Percentiles rank a stretch among this genome's conserved stretches.
These are phyloP conservation scores for Komagataella ulmi DNA, from an alignment of 805 yeast species.

Conservation along the genomic window DNA sequence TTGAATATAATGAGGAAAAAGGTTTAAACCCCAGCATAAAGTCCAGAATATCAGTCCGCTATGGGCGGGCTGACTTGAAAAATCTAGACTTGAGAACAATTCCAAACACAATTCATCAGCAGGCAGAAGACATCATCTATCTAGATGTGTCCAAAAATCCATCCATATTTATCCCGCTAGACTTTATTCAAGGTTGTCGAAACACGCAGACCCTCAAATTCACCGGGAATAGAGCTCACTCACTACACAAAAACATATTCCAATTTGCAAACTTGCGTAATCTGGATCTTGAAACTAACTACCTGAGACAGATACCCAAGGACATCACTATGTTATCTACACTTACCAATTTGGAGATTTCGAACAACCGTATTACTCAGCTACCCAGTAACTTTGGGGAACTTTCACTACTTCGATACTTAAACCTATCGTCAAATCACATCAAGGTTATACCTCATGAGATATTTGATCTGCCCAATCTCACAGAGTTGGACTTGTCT, in stretches of 20 bases:
- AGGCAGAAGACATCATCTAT: conserved; percentile 67
- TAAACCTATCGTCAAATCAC: conserved; percentile 74
- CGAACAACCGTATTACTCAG: conserved; percentile 57
- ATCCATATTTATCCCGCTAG: conserved; percentile 69
- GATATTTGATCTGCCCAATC: conserved; percentile 41
- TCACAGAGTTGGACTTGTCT: conserved; percentile 64
- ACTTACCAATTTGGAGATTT: conserved; percentile 47
- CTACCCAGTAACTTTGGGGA: conserved; percentile 52
- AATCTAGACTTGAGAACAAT: conserved; percentile 70
- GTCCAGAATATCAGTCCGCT: conserved; percentile 47
- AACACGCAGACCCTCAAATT: conserved; percentile 56
- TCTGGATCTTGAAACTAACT: conserved; percentile 69
- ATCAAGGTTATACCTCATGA: conserved; percentile 52
- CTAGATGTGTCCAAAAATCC: conserved; percentile 82
- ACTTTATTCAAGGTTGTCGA: conserved; percentile 70
- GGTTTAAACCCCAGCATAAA: conserved; percentile 59
- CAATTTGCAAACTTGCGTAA: conserved; percentile 55
- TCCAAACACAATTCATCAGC: conserved; percentile 71
- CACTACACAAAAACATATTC: conserved; percentile 61
- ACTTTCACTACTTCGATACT: conserved; percentile 35
- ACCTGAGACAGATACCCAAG: conserved; percentile 48
- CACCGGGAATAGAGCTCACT: conserved; percentile 59
- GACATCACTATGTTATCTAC: conserved; percentile 39
- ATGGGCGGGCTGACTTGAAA: conserved; percentile 59
- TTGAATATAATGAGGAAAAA: conserved; percentile 48